Evolutionary conservation across 805 yeast species (phyloP).

Genomic region (Ogataea zsoltii): DNA sequence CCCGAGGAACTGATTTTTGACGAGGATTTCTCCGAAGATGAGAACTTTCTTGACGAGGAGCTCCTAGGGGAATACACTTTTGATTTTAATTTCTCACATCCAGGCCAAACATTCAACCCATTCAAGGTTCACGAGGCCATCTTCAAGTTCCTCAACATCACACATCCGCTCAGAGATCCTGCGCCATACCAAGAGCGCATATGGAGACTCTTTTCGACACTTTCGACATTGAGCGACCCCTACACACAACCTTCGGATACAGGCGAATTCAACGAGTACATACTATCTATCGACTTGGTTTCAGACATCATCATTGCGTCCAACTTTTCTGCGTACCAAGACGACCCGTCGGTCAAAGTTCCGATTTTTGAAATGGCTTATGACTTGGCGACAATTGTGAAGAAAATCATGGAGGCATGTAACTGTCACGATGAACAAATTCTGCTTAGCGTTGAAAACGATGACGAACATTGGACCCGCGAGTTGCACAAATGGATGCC

Average conservation of each 20-base stretch:
- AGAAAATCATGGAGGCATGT: constrained; percentile 36
- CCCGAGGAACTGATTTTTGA: constrained; percentile 1
- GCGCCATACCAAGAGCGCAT: constrained; percentile 10
- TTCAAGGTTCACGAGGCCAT: constrained; percentile 34
- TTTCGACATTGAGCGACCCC: constrained; percentile 55
- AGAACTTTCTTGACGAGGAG: constrained; percentile 24
- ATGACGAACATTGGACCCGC: constrained; percentile 36
- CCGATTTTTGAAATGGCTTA: constrained; percentile 37
- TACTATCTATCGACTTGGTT: constrained; percentile 57
- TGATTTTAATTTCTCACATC: constrained; percentile 26
- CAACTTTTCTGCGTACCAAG: constrained; percentile 21
- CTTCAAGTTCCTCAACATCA: constrained; percentile 27
- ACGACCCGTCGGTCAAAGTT: constrained; percentile 30
- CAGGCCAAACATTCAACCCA: constrained; percentile 26
- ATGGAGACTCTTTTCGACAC: constrained; percentile 26
- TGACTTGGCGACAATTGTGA: constrained; percentile 38
- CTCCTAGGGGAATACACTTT: constrained; percentile 27
- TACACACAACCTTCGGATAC: constrained; percentile 68
- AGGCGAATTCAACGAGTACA: constrained; percentile 44
- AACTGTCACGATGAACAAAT: constrained; percentile 45
- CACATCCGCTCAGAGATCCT: constrained; percentile 12
- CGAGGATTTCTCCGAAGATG: constrained; percentile 12
- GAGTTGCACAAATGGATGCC: constrained; percentile 41
- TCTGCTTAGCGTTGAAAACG: constrained; percentile 43
- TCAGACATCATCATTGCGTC: constrained; percentile 53